These are phyloP conservation scores for Grosmannia huntii DNA, from an alignment of 2,329 filamentous ascomycete genomes.

Conservation along the genomic window DNA sequence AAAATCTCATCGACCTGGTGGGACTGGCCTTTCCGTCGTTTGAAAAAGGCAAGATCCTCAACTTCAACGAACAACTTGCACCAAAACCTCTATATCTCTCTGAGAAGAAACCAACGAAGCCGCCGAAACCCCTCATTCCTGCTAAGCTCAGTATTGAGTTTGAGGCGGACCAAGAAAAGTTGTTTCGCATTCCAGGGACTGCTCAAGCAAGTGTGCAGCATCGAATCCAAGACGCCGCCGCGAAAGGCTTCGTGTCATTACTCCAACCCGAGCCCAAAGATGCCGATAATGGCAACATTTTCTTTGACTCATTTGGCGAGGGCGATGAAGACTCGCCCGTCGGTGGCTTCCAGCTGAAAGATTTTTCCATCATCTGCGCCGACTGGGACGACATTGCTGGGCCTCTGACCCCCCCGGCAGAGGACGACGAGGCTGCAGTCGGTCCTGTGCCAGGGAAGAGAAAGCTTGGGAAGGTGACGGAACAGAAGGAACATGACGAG, in stretches of 20 bases:
- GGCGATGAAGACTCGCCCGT: constrained; percentile 49
- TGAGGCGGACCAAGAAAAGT: constrained; percentile 72
- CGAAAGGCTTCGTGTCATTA: constrained; percentile 32
- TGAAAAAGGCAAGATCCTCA: constrained; percentile 58
- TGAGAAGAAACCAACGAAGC: constrained; percentile 66
- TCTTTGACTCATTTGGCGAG: constrained; percentile 18
- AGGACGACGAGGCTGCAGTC: constrained; percentile 12
- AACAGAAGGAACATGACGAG: constrained; percentile 40
- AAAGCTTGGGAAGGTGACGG: constrained; percentile 26
- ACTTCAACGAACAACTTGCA: constrained; percentile 73
- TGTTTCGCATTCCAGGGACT: constrained; percentile 62
- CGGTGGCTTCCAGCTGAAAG: constrained; percentile 63
- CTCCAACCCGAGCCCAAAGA: constrained; percentile 25
- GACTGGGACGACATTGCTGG: constrained; percentile 65
- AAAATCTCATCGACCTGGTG: constrained; percentile 63
- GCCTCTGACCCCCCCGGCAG: constrained; percentile 21
- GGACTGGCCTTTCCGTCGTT: constrained; percentile 74
- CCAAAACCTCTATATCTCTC: constrained; percentile 67
- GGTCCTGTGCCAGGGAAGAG: constrained; percentile 6
- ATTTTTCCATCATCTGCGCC: constrained; percentile 74
- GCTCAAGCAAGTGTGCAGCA: constrained; percentile 39
- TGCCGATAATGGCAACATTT: constrained; percentile 31
- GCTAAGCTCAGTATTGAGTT: constrained; percentile 84
- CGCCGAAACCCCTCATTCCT: constrained; percentile 68
- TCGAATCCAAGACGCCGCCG: constrained; percentile 38